Conservation (phyloP, 805 yeast genomes). For the Jamesozyma rosinii region DNA sequence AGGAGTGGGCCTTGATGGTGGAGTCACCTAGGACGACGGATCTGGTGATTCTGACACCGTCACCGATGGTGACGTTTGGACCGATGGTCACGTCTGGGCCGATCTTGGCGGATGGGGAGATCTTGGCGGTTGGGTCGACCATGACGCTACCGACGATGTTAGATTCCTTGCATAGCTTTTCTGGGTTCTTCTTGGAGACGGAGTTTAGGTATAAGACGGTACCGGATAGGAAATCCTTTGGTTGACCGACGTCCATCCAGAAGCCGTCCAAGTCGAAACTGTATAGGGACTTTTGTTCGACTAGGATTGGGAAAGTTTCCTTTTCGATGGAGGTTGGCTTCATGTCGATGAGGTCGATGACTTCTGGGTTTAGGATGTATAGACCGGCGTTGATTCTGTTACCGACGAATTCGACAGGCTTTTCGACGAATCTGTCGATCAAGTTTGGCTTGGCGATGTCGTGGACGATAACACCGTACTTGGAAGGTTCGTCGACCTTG, state of each 20-base stretch:
- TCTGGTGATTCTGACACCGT: constrained; percentile 96
- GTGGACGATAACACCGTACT: constrained; percentile 98
- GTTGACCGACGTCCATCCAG: constrained; percentile 99
- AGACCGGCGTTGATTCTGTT: constrained; percentile 99
- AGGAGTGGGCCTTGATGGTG: constrained; percentile 90
- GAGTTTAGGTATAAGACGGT: constrained; percentile 86
- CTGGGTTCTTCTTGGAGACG: constrained; percentile 69
- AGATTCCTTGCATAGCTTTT: constrained; percentile 55
- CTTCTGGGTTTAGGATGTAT: constrained; percentile 95
- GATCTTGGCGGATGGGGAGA: constrained; percentile 84
- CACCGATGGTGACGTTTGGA: constrained; percentile 91
- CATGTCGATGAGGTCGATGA: constrained; percentile 90
- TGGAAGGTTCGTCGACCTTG: constrained; percentile 98
- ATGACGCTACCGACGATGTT: constrained; percentile 84
- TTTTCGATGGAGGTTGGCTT: constrained; percentile 98
- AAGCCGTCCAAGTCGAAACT: constrained; percentile 97
- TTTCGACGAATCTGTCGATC: constrained; percentile 97
- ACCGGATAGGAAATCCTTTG: constrained; percentile 97
- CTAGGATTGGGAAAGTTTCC: constrained; percentile 97
- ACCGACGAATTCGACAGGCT: constrained; percentile 98
- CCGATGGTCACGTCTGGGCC: constrained; percentile 98
- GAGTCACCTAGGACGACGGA: constrained; percentile 89
- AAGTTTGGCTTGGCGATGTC: constrained; percentile 91
- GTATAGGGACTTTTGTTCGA: constrained; percentile 78
- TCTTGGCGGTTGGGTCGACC: constrained; percentile 90